These are phyloP conservation scores for Cercospora nicotianae DNA, from an alignment of 2,329 filamentous ascomycete genomes.

Conservation along the genomic window DNA sequence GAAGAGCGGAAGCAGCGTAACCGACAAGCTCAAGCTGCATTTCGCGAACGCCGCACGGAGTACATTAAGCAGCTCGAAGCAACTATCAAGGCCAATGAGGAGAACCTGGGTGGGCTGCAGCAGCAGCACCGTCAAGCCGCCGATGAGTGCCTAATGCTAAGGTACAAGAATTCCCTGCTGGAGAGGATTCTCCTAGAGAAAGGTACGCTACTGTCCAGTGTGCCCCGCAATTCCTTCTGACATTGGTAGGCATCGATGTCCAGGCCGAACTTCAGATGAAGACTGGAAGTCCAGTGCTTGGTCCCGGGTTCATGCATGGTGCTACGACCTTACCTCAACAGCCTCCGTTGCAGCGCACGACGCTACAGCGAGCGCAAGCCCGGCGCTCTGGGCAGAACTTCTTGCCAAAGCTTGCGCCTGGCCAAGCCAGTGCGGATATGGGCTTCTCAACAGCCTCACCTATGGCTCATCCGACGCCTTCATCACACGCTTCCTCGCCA, in stretches of 20 bases:
- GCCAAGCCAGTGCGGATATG: slow-evolving; percentile 45
- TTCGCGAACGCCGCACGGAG: slow-evolving; percentile 92
- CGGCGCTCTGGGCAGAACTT: slow-evolving; percentile 38
- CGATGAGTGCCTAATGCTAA: slow-evolving; percentile 95
- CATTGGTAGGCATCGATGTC: slow-evolving; percentile 79
- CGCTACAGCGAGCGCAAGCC: slow-evolving; percentile 70
- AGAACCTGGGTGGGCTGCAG: slow-evolving; percentile 87
- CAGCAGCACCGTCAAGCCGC: slow-evolving; percentile 91
- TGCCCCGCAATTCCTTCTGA: slow-evolving; percentile 16
- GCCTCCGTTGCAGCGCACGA: slow-evolving; percentile 71
- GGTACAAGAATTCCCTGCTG: slow-evolving; percentile 95
- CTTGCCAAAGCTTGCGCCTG: slow-evolving; percentile 41
- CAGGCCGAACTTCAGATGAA: slow-evolving; percentile 93
- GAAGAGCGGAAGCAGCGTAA: slow-evolving; percentile 98
- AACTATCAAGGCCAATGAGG: slow-evolving; percentile 95
- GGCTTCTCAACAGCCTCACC: slow-evolving; percentile 59
- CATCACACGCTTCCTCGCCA: slow-evolving; percentile 73
- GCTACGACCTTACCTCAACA: slow-evolving; percentile 27
- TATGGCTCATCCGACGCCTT: slow-evolving; percentile 76
- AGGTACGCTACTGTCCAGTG: slow-evolving; percentile 54
- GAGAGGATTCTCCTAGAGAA: slow-evolving; percentile 96
- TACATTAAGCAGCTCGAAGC: slow-evolving; percentile 99
- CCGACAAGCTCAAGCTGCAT: slow-evolving; percentile 93
- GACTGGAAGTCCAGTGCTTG: slow-evolving; percentile 80
- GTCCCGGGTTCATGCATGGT: slow-evolving; percentile 59